Conservation (phyloP, 2,329 filamentous ascomycete species). For the Aspergillus novofumigatus region DNA sequence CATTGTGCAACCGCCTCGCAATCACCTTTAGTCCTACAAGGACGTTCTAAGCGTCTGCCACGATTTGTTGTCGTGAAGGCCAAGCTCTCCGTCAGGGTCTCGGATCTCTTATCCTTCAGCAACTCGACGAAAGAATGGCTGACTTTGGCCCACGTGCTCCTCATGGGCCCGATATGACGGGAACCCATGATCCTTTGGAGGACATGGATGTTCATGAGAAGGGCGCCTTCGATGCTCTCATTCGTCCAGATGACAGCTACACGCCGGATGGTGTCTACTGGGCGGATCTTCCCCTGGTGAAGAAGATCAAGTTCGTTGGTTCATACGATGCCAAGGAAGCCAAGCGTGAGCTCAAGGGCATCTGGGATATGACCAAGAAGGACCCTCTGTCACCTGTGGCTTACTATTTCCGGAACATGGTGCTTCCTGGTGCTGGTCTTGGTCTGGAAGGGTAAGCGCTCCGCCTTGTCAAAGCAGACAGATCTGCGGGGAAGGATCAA, state of each 20-base stretch:
- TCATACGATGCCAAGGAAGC: slow-evolving; percentile 69
- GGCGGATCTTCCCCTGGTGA: slow-evolving; percentile 72
- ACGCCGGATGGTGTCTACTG: slow-evolving; percentile 81
- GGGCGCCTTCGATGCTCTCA: slow-evolving; percentile 69
- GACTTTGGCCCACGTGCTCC: slow-evolving; percentile 41
- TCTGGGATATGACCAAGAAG: slow-evolving; percentile 77
- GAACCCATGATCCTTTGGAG: slow-evolving; percentile 40
- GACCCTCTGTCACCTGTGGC: slow-evolving; percentile 79
- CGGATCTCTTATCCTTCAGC: slow-evolving; percentile 7
- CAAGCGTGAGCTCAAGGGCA: slow-evolving; percentile 59
- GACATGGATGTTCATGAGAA: slow-evolving; percentile 57
- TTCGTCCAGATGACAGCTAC: slow-evolving; percentile 86
- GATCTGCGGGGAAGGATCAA: background rate
- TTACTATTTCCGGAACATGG: slow-evolving; percentile 86
- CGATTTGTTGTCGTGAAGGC: slow-evolving; percentile 10
- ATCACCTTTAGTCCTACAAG: slow-evolving; percentile 6
- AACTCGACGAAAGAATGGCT: slow-evolving; percentile 26
- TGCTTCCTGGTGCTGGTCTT: slow-evolving; percentile 87
- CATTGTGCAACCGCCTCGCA: slow-evolving; percentile 17
- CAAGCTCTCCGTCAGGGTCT: slow-evolving; percentile 8
- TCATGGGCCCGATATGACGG: slow-evolving; percentile 46
- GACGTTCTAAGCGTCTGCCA: slow-evolving; percentile 5
- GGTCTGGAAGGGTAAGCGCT: slow-evolving; percentile 69
- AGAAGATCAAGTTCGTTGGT: slow-evolving; percentile 72
- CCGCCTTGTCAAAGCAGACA: background rate